Evolutionary conservation across 1,139 yeast genomes (phyloP).

Genomic region (Torulaspora globosa): DNA sequence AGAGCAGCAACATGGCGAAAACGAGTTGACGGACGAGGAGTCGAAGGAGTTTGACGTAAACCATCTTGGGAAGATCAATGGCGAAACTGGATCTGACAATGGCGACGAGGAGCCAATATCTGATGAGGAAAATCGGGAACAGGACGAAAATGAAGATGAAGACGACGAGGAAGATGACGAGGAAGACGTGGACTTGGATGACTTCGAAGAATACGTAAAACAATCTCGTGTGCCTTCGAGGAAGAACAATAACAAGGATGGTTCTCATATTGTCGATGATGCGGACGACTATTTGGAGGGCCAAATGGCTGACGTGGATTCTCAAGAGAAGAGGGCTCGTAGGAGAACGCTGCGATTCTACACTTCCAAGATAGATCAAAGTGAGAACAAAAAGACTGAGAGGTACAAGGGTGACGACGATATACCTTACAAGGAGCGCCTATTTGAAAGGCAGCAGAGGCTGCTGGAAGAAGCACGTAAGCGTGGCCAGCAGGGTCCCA

Average conservation of each 20-base stretch:
- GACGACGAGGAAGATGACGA: constrained; percentile 34
- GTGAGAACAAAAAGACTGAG: constrained; percentile 55
- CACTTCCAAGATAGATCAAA: constrained; percentile 92
- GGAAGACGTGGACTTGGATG: constrained; percentile 38
- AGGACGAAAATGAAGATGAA: constrained; percentile 25
- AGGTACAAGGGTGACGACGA: constrained; percentile 79
- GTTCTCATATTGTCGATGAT: constrained; percentile 7
- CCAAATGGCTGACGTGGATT: constrained; percentile 69
- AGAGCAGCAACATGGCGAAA: constrained; percentile 14
- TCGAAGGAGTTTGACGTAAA: not conserved
- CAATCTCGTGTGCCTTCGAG: constrained; percentile 41
- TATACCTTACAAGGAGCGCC: constrained; percentile 86
- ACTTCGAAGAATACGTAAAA: constrained; percentile 50
- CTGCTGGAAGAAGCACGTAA: constrained; percentile 82
- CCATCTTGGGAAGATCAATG: not conserved
- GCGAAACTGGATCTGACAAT: constrained; percentile 6
- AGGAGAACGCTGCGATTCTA: constrained; percentile 88
- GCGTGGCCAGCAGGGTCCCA: constrained; percentile 62
- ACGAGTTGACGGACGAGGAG: constrained; percentile 8
- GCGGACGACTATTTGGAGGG: constrained; percentile 60
- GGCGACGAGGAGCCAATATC: constrained; percentile 25
- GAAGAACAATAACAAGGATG: constrained; percentile 20
- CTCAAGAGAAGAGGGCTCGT: constrained; percentile 78
- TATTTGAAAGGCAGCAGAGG: constrained; percentile 83
- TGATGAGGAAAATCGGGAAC: constrained; percentile 8